These are phyloP conservation scores for Debaryomyces prosopidis DNA, from an alignment of 805 yeast species.

Conservation along the genomic window DNA sequence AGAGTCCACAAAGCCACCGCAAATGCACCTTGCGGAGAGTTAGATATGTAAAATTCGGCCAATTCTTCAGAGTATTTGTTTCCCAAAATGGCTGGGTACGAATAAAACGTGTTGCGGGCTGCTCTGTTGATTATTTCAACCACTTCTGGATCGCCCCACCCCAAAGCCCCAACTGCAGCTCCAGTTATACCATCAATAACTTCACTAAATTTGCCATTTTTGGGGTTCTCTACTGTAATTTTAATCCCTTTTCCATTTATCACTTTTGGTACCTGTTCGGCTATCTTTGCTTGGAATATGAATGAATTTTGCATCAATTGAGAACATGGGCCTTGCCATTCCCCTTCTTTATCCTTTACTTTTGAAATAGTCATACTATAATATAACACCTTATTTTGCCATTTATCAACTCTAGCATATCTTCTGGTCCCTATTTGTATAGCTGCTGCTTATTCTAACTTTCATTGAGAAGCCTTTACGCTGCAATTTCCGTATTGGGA, in stretches of 20 bases:
- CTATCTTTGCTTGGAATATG: constrained; percentile 45
- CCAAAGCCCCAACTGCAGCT: constrained; percentile 36
- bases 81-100: constrained; percentile 23
- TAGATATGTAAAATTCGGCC: constrained; percentile 28
- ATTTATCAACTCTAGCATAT: too few species aligned
- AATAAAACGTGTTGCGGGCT: constrained; percentile 20
- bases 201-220: constrained; percentile 32
- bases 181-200: constrained; percentile 28
- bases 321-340: not conserved
- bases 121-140: constrained; percentile 20
- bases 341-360: not conserved
- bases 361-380: too few species aligned
- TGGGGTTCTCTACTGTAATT: constrained; percentile 42
- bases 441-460: too few species aligned
- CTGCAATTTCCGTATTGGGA: too few species aligned
- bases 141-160: constrained; percentile 29
- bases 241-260: constrained; percentile 44
- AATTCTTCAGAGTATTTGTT: constrained; percentile 25
- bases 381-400: too few species aligned
- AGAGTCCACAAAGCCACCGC: constrained; percentile 41
- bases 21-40: constrained; percentile 46
- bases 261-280: constrained; percentile 37
- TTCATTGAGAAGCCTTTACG: too few species aligned
- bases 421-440: too few species aligned
- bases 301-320: constrained; percentile 24